These are phyloP conservation scores for Limnomonas spitsbergensis DNA, from an alignment of 139 green algal genomes.

Conservation along the genomic window DNA sequence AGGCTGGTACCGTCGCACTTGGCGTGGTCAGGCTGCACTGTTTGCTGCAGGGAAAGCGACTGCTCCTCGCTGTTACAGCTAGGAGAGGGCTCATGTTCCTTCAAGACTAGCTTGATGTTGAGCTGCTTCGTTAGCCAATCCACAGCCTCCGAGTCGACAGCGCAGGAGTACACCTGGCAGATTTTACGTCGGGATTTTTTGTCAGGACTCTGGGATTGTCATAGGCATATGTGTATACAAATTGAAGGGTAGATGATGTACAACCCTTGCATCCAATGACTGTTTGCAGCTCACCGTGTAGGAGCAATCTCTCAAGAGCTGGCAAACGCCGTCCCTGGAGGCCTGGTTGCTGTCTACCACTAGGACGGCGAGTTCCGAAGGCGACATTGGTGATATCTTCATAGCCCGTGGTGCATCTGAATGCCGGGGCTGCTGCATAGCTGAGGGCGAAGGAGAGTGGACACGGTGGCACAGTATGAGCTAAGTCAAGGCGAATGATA, in stretches of 20 bases:
- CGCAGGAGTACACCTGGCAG: neutral
- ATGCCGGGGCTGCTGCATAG: no score
- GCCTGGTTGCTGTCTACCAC: conserved; percentile 34
- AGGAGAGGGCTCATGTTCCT: neutral
- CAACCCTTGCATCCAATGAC: neutral
- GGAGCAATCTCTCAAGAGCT: conserved; percentile 30
- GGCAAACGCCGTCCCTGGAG: conserved; percentile 6
- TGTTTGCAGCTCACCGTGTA: conserved; percentile 32
- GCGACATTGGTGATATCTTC: no score
- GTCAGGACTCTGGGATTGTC: neutral
- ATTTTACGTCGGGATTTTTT: neutral
- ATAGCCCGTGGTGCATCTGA: no score
- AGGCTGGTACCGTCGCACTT: neutral
- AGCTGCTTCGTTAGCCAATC: neutral
- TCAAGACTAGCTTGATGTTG: neutral
- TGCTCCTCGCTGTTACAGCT: neutral
- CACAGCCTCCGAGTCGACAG: neutral
- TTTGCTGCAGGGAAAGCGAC: no score
- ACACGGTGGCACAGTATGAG: no score
- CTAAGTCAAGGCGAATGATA: no score
- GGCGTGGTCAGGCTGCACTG: no score
- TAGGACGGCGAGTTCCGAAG: conserved; percentile 19
- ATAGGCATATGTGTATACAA: neutral
- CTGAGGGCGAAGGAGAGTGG: no score
- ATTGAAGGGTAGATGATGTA: no score